These are phyloP conservation scores for Candida stauntonica DNA, from an alignment of 805 yeast genomes.

Conservation along the genomic window DNA sequence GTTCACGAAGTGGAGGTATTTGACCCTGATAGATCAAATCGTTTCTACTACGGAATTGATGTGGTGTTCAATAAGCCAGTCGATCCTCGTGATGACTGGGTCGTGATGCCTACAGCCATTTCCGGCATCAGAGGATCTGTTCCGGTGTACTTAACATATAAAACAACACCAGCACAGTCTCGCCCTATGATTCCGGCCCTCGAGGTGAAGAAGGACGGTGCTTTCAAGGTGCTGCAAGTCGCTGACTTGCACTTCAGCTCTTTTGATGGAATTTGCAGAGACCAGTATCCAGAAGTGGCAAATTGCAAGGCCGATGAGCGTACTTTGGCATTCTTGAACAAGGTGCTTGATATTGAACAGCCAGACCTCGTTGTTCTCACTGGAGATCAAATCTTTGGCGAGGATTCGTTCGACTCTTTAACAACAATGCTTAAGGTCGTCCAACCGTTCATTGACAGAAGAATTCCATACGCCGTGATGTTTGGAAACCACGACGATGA, in stretches of 20 bases:
- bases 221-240: slow-evolving; percentile 77
- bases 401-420: slow-evolving; percentile 71
- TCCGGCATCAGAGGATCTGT: slow-evolving; percentile 9
- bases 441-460: slow-evolving; percentile 58
- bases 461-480: slow-evolving; percentile 79
- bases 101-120: slow-evolving; percentile 17
- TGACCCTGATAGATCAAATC: slow-evolving; percentile 9
- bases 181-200: slow-evolving; percentile 9
- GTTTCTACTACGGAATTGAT: slow-evolving; percentile 38
- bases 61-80: slow-evolving; percentile 67
- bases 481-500: slow-evolving; percentile 96
- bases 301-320: slow-evolving; percentile 64
- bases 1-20: slow-evolving; percentile 46
- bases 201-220: slow-evolving; percentile 36
- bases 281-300: slow-evolving; percentile 54
- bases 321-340: slow-evolving; percentile 56
- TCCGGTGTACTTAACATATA: slow-evolving; percentile 23
- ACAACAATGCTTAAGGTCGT: slow-evolving; percentile 77
- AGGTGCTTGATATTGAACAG: slow-evolving; percentile 63
- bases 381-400: slow-evolving; percentile 91
- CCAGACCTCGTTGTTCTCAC: slow-evolving; percentile 86
- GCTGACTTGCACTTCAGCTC: slow-evolving; percentile 93
- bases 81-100: slow-evolving; percentile 79
- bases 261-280: slow-evolving; percentile 74
- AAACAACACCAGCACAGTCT: slow-evolving; percentile 10